Evolutionary conservation across 352 stramenopile genomes (phyloP), one percentile per base, ranked within the genome.

Genomic region (Globisporangium recalcitrans): DNA sequence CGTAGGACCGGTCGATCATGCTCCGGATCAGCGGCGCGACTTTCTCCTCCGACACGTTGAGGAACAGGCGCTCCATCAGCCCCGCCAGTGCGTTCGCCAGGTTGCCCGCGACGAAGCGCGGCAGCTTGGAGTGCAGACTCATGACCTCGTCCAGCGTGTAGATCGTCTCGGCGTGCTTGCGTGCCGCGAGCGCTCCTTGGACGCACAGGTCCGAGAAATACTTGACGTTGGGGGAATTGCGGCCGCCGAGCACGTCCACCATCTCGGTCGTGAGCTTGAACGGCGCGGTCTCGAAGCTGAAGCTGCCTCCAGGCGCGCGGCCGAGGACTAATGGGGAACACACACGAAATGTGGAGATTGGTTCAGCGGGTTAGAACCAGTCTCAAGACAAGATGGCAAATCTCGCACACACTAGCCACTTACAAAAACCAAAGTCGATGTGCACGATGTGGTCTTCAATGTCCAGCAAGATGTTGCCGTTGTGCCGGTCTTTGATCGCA

Each of bases 351-450:
- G 14, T 22, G 32, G 26, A 38, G 31, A 60, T 24, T 27, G 26
- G 16, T 21, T 52, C 14, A 4, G 27, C 27, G 14, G 38, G 38
- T 46, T 46, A 46, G 38, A 46, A n/a, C n/a, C n/a, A n/a, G n/a
- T n/a, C n/a, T n/a, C n/a, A n/a, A n/a, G n/a, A n/a, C n/a, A n/a
- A n/a, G n/a, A n/a, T n/a, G n/a, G n/a, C n/a, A n/a, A n/a, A n/a
- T n/a, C n/a, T n/a, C n/a, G n/a, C n/a, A n/a, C n/a, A n/a, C n/a
- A n/a, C n/a, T n/a, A n/a, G n/a, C n/a, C n/a, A 85, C 77, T 52
- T 80, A 92, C 83, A 90, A 74, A 99, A 99, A 31, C 97, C 97
- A 85, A 99, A 99, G 75, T 99, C 97, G 71, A 99, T 99, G 78
- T 99, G 96, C 36, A 99, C 89, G 26, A 99, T 77, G 66, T 98